Base-by-base conservation (phyloP, 179 eudicot species). In the Amaranthus tricolor region DNA sequence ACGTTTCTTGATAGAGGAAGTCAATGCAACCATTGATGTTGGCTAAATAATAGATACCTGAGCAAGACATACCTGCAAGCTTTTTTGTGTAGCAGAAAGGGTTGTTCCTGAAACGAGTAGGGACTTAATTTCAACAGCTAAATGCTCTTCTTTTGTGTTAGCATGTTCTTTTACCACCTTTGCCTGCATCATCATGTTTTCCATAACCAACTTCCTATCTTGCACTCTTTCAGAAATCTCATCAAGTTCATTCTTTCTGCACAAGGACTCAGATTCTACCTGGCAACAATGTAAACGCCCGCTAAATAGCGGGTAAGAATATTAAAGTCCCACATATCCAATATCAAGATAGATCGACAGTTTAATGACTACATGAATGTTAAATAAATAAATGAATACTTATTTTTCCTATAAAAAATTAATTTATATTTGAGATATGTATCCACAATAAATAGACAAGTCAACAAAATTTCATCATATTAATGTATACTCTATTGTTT, bases 201-300 rank as follows among this genome's bases (percentile, higher is more conserved):
- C 89, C 91, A 95, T 87, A 66, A 84, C 82, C 77, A 87, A 72
- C 76, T 93, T 88, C 49, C 82, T 86, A 54, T 85, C 84, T 62
- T 93, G 93, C 85, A 95, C 79, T 75, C 86, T 87, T 77, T 95
- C 91, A 55, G 83, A 87, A 86, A 95, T 90, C 86, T 88, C 93
- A 82, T 93, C 93, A 65, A 93, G 89, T 86, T 89, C 84, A 75
- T 95, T 89, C 79, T 83, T 84, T 77, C 88, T 85, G 62, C 82
- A 78, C 81, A 95, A 84, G 14, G 93, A 88, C 75, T 89, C 93
- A 21, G 91, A 83, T 76, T 88, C 85, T 67, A 81, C 88, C 99
- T 95, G 95, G 63, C 65, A 77, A 81, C 51, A 74, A 80, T 81
- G 57, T 52, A 19, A 45, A 71, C 69, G 52, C 84, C 82, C 84